Evolutionary conservation across 495 filamentous ascomycete genomes (phyloP).

Genomic region (Achaetomiella virescens): DNA sequence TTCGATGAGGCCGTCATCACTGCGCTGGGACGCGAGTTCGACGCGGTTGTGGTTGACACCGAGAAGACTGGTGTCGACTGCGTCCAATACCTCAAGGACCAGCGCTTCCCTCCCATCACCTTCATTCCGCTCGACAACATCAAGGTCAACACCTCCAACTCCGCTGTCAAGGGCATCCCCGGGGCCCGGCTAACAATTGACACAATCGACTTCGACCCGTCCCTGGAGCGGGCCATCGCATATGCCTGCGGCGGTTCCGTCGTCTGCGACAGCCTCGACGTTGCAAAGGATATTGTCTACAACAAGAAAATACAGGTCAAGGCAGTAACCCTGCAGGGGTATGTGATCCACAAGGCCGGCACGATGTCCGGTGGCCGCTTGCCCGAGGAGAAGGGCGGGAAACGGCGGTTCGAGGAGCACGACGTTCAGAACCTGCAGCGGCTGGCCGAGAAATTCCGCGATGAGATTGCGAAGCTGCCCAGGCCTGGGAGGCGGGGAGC

Average conservation of each 20-base stretch:
- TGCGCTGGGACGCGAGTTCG: slow-evolving; percentile 86
- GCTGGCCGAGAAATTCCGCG: slow-evolving; percentile 57
- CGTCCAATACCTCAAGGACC: slow-evolving; percentile 88
- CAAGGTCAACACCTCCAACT: slow-evolving; percentile 81
- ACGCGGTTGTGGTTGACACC: slow-evolving; percentile 92
- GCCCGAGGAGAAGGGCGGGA: slow-evolving; percentile 60
- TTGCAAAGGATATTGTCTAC: slow-evolving; percentile 86
- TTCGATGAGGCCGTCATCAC: slow-evolving; percentile 89
- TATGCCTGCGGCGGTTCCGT: slow-evolving; percentile 96
- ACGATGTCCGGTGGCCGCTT: slow-evolving; percentile 92
- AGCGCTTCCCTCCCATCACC: slow-evolving; percentile 74
- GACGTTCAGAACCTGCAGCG: slow-evolving; percentile 76
- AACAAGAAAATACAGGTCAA: slow-evolving; percentile 80
- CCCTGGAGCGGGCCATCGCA: slow-evolving; percentile 82
- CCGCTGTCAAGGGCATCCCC: slow-evolving; percentile 82
- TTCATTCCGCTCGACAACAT: slow-evolving; percentile 97
- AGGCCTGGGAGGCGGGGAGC: slow-evolving; percentile 63
- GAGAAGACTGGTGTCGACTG: slow-evolving; percentile 92
- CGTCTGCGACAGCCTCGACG: slow-evolving; percentile 79
- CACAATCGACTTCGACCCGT: slow-evolving; percentile 86
- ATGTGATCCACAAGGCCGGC: slow-evolving; percentile 93
- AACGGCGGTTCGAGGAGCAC: slow-evolving; percentile 81
- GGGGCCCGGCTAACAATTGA: slow-evolving; percentile 86
- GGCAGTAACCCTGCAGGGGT: slow-evolving; percentile 86
- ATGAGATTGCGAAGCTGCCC: slow-evolving; percentile 69